Percentiles rank a stretch among this genome's conserved stretches.
Evolutionary conservation across 2,329 filamentous ascomycete genomes (phyloP).

Genomic region (Myriangium duriaei): DNA sequence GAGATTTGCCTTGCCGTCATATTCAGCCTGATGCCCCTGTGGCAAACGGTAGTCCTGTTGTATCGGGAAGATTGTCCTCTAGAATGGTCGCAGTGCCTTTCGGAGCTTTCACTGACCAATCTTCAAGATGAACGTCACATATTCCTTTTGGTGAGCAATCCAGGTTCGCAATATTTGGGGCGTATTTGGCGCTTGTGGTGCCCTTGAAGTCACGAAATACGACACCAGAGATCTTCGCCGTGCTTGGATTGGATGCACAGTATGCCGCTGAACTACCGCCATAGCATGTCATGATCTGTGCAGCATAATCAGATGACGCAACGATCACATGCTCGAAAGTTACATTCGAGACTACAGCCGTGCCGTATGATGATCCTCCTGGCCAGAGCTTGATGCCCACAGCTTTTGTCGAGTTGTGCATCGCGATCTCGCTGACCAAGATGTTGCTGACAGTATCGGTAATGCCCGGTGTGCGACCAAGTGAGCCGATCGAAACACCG

Average conservation of each 20-base stretch:
- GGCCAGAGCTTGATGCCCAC: slow-evolving; percentile 37
- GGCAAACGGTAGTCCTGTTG: too few relatives aligned
- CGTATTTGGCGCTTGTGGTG: slow-evolving; percentile 27
- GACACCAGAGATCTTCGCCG: slow-evolving; percentile 24
- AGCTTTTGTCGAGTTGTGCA: slow-evolving; percentile 33
- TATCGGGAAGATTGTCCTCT: too few relatives aligned
- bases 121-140: slow-evolving; percentile 25
- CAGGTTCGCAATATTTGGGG: slow-evolving; percentile 25
- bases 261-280: slow-evolving; percentile 24
- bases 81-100: too few relatives aligned
- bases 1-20: too few relatives aligned
- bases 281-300: slow-evolving; percentile 37
- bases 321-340: slow-evolving; percentile 29
- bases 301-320: slow-evolving; percentile 29
- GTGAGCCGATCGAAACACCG: slow-evolving; percentile 36
- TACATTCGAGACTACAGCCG: slow-evolving; percentile 30
- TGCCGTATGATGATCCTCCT: slow-evolving; percentile 24
- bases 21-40: too few relatives aligned
- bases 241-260: slow-evolving; percentile 25
- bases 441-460: slow-evolving; percentile 33
- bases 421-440: slow-evolving; percentile 28
- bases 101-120: slow-evolving; percentile 26
- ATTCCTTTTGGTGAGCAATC: slow-evolving; percentile 27
- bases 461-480: slow-evolving; percentile 24
- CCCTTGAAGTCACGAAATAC: slow-evolving; percentile 28